phyloP scores from a whole-genome alignment of 305 asterid genomes.

The Fraxinus ornus region DNA sequence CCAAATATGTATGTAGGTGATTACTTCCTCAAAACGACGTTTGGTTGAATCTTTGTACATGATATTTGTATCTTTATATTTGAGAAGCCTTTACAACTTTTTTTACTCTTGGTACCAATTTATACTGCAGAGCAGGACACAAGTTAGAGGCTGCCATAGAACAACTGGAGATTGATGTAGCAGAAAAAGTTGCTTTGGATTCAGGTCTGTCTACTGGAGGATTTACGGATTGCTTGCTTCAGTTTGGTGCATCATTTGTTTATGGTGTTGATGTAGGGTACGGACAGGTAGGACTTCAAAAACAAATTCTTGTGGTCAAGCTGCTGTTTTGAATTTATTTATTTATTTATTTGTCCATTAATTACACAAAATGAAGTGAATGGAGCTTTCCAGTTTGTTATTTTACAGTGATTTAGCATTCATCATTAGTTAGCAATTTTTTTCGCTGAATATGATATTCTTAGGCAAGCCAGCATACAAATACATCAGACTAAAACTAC shows the following conservation, averaged over 20 bases:
- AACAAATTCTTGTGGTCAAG: not conserved
- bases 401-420: not conserved
- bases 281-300: slow-evolving; percentile 64
- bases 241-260: slow-evolving; percentile 86
- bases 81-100: slow-evolving; percentile 8
- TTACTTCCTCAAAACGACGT: slow-evolving; percentile 37
- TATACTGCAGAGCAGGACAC: slow-evolving; percentile 73
- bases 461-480: not conserved
- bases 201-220: slow-evolving; percentile 99
- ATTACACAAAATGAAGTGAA: not conserved
- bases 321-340: not conserved
- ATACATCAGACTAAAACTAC: not conserved
- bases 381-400: slow-evolving; percentile 9
- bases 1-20: slow-evolving; percentile 99
- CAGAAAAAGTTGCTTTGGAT: slow-evolving; percentile 89
- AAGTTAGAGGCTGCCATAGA: slow-evolving; percentile 93
- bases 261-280: slow-evolving; percentile 99
- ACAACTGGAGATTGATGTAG: slow-evolving; percentile 72
- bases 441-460: not conserved
- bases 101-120: slow-evolving; percentile 17
- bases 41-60: not conserved
- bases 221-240: slow-evolving; percentile 96
- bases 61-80: not conserved
- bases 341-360: not conserved
- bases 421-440: not conserved